Percentiles rank a stretch among this genome's conserved stretches.
Conservation (phyloP, 2,329 filamentous ascomycete species). For the Colletotrichum lini region DNA sequence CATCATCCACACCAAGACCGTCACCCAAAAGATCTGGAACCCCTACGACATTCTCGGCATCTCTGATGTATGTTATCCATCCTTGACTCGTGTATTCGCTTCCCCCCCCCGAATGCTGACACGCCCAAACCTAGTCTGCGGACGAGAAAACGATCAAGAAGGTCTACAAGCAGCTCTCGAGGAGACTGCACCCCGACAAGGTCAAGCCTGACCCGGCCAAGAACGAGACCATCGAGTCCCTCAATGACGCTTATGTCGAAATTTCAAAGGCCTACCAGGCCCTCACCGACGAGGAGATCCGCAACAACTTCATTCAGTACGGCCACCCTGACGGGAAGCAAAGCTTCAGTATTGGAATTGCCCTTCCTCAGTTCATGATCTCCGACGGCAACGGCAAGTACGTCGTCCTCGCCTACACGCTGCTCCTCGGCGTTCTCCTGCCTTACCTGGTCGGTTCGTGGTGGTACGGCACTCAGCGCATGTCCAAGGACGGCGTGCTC, state of each 20-base stretch:
- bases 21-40: slow-evolving; percentile 88
- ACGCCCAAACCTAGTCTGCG: slow-evolving; percentile 67
- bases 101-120: slow-evolving; percentile 22
- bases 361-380: slow-evolving; percentile 92
- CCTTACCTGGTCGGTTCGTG: slow-evolving; percentile 95
- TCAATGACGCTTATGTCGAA: slow-evolving; percentile 93
- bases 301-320: slow-evolving; percentile 96
- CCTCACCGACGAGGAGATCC: slow-evolving; percentile 95
- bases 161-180: slow-evolving; percentile 88
- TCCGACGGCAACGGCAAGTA: slow-evolving; percentile 97
- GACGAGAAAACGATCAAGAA: slow-evolving; percentile 93
- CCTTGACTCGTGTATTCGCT: background rate
- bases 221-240: slow-evolving; percentile 87
- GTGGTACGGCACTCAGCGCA: slow-evolving; percentile 97
- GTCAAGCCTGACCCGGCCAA: slow-evolving; percentile 84
- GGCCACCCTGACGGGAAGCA: slow-evolving; percentile 99
- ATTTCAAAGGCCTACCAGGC: slow-evolving; percentile 98
- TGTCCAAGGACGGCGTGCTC: slow-evolving; percentile 93
- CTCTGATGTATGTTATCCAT: slow-evolving; percentile 73
- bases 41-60: slow-evolving; percentile 95
- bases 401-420: slow-evolving; percentile 89
- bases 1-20: slow-evolving; percentile 82
- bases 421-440: slow-evolving; percentile 88
- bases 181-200: slow-evolving; percentile 95
- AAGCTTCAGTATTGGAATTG: slow-evolving; percentile 97